Percentiles rank a stretch among this genome's conserved stretches.
Conservation (phyloP, 306 rosid genomes). For the Parietaria judaica region DNA sequence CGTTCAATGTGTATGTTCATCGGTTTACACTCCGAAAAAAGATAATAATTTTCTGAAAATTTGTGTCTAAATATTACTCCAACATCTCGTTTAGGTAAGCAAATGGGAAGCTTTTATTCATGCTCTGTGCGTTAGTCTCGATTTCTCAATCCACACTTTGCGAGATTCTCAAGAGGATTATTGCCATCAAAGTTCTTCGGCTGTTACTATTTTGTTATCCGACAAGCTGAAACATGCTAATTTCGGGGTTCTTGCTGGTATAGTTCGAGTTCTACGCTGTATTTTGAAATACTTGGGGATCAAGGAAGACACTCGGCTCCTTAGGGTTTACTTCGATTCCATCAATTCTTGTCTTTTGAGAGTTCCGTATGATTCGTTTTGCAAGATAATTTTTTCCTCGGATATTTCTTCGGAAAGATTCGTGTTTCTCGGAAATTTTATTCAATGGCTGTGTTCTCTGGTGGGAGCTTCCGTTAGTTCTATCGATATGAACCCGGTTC, state of each 20-base stretch:
- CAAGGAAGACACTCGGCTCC: constrained; percentile 35
- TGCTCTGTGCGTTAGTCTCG: constrained; percentile 38
- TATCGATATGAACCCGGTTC: constrained; percentile 28
- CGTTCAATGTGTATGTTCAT: constrained; percentile 21
- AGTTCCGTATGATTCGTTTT: constrained; percentile 49
- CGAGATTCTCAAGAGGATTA: constrained; percentile 26
- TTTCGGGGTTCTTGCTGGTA: constrained; percentile 52
- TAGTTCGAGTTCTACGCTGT: constrained; percentile 42
- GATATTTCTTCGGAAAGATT: constrained; percentile 18
- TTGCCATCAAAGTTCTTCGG: constrained; percentile 19
- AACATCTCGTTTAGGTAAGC: constrained; percentile 23
- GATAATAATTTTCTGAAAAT: no score
- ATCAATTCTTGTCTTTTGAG: constrained; percentile 44
- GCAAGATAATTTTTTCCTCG: constrained; percentile 19
- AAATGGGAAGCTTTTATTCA: constrained; percentile 35
- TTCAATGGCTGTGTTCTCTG: constrained; percentile 73
- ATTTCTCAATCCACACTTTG: constrained; percentile 31
- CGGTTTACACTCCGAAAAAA: no score
- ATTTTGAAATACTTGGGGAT: constrained; percentile 48
- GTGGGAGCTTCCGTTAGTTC: constrained; percentile 45
- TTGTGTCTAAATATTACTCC: no score
- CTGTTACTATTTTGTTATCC: constrained; percentile 23
- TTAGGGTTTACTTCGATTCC: constrained; percentile 40
- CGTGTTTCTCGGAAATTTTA: constrained; percentile 61
- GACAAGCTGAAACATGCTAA: constrained; percentile 37